Evolutionary conservation across 305 asterid species (phyloP).

Genomic region (Striga hermonthica): DNA sequence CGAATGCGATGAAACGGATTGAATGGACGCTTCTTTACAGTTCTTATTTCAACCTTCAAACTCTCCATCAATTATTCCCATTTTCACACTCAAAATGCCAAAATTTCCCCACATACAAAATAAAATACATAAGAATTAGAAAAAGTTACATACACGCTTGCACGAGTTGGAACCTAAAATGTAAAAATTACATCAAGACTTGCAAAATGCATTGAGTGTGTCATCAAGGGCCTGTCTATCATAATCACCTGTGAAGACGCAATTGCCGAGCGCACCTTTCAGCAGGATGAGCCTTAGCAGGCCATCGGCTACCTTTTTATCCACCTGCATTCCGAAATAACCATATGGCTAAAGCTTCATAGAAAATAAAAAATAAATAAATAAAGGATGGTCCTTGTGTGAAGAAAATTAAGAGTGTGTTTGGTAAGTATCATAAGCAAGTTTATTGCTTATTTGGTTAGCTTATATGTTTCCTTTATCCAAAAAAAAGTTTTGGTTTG

Average conservation of each 20-base stretch:
- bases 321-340: conserved; percentile 54
- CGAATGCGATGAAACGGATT: too few species aligned
- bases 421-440: too few species aligned
- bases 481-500: too few species aligned
- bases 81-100: conserved; percentile 1
- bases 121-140: neutral
- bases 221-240: conserved; percentile 70
- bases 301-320: conserved; percentile 95
- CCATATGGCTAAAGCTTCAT: neutral
- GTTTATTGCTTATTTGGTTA: too few species aligned
- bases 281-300: conserved; percentile 81
- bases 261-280: conserved; percentile 83
- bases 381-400: neutral
- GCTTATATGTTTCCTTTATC: too few species aligned
- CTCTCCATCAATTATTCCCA: neutral
- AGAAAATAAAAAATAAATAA: conserved; percentile 2
- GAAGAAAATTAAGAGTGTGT: too few species aligned
- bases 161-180: neutral
- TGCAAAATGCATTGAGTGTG: conserved; percentile 68
- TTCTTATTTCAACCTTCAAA: neutral
- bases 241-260: conserved; percentile 88
- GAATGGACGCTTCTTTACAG: too few species aligned
- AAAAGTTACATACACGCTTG: conserved; percentile 23
- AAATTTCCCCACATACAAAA: neutral
- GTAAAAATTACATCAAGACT: conserved; percentile 37